A percentile compares a stretch with the other conserved stretches of the same genome.
phyloP scores from a whole-genome alignment of 306 rosid species.

The Corylus americana region DNA sequence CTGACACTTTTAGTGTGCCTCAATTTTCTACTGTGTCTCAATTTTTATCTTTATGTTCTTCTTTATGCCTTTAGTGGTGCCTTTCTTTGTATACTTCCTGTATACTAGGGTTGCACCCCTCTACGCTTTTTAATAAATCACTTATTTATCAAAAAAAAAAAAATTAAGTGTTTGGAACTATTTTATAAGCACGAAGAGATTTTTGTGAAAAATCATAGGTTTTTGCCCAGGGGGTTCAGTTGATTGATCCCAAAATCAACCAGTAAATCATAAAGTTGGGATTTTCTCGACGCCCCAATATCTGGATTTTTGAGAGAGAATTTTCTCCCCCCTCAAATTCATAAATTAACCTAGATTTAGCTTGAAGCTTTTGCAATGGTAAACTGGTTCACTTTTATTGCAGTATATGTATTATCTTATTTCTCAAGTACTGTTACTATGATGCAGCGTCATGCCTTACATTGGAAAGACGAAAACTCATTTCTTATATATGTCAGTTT shows the following conservation, averaged over 20 bases:
- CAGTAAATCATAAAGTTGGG: not conserved
- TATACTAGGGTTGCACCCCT: too few relatives aligned
- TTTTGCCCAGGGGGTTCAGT: not conserved
- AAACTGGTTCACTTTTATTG: not conserved
- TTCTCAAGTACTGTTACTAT: not conserved
- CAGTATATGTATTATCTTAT: not conserved
- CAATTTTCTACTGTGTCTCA: too few relatives aligned
- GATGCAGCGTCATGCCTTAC: not conserved
- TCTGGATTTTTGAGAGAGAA: not conserved
- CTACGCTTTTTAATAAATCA: too few relatives aligned
- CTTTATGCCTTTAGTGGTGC: too few relatives aligned
- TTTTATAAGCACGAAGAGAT: not conserved
- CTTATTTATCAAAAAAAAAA: too few relatives aligned
- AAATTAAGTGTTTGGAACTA: not conserved
- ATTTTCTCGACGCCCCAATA: not conserved
- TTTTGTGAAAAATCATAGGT: not conserved
- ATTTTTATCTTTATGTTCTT: too few relatives aligned
- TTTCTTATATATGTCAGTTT: conserved; percentile 1
- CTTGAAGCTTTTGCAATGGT: not conserved
- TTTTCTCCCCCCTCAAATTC: not conserved
- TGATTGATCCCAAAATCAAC: not conserved
- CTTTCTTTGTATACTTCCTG: too few relatives aligned
- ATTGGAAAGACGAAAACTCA: not conserved
- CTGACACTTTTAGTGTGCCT: too few relatives aligned
- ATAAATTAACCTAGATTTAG: not conserved